Evolutionary conservation across 768 basidiomycete species (phyloP), one percentile per base, ranked within the genome.

Genomic region (Russula abietina): DNA sequence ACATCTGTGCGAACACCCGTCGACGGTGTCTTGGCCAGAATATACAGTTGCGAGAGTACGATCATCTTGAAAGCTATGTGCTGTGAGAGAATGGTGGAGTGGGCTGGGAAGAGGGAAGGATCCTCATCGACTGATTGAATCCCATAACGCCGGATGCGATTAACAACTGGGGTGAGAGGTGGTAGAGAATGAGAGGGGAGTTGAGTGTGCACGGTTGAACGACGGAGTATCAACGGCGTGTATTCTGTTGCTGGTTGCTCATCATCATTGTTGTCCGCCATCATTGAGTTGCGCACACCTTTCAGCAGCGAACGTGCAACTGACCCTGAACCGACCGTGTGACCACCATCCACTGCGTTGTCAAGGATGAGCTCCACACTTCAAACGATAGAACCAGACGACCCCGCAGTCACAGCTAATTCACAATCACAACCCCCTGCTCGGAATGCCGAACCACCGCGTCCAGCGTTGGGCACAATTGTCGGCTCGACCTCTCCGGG

Each of bases 311-410:
- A 30, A 51, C 50, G 30, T 3, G 26, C n/a, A n/a, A 11, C 11
- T 16, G 51, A n/a, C n/a, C 28, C 28, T 30, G 28, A n/a, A n/a
- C n/a, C n/a, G n/a, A 30, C 28, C 5, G 32, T 16, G 30, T 26
- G 5, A 24, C 46, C 46, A 0, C 14, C 17, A 17, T 30, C 30
- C n/a, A 4, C 33, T 53, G 50, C n/a, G 32, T 28, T 26, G 38
- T 50, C 39, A 53, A 38, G 58, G 50, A 88, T 87, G 86, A 84
- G 80, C 74, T 77, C 76, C 57, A 75, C 43, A 9, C 7, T 46
- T 39, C 52, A 60, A 38, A 60, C 58, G 38, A 96, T 96, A 60
- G 93, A 95, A 72, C 85, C 93, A 33, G 93, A 96, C 73, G 92
- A 93, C 48, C 78, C 76, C 57, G 71, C 73, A 38, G 76, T 71